Evolutionary conservation across 2,329 filamentous ascomycete genomes (phyloP).

Genomic region (Fusarium praegraminearum): DNA sequence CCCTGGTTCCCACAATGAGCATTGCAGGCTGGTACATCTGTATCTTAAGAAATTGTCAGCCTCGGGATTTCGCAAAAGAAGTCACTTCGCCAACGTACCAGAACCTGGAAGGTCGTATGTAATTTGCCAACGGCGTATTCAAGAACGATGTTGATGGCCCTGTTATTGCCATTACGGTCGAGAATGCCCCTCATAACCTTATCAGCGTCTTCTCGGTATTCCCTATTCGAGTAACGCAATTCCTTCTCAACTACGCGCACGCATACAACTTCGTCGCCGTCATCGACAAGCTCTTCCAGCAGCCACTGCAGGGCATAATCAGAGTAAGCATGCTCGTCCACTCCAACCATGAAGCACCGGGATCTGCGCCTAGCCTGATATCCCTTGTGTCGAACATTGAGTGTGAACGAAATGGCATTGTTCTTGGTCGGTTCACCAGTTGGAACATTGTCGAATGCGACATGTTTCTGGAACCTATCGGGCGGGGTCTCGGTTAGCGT

Average conservation of each 20-base stretch:
- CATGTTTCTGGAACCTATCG: slow-evolving; percentile 69
- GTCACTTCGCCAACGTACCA: slow-evolving; percentile 67
- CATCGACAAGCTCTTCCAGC: slow-evolving; percentile 90
- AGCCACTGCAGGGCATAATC: slow-evolving; percentile 94
- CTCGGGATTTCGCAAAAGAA: not conserved
- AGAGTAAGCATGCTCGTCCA: slow-evolving; percentile 91
- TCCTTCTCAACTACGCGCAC: slow-evolving; percentile 89
- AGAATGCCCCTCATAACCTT: slow-evolving; percentile 81
- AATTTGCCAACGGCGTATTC: slow-evolving; percentile 92
- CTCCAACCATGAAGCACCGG: slow-evolving; percentile 89
- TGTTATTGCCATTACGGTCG: slow-evolving; percentile 80
- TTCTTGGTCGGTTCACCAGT: slow-evolving; percentile 69
- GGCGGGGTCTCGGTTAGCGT: slow-evolving; percentile 58
- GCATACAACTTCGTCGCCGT: slow-evolving; percentile 93
- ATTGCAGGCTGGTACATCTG: slow-evolving; percentile 92
- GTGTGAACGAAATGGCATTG: slow-evolving; percentile 77
- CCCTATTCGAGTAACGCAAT: slow-evolving; percentile 74
- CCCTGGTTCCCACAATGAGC: slow-evolving; percentile 89
- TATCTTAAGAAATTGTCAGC: slow-evolving; percentile 67
- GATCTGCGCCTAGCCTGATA: slow-evolving; percentile 85
- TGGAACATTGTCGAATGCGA: slow-evolving; percentile 71
- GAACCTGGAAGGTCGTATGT: slow-evolving; percentile 88
- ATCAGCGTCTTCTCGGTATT: slow-evolving; percentile 82
- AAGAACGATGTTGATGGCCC: slow-evolving; percentile 85
- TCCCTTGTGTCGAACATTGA: slow-evolving; percentile 87